Evolutionary conservation across 352 stramenopile genomes (phyloP), one percentile per base, ranked within the genome.

Genomic region (Phytopythium mirpurense): DNA sequence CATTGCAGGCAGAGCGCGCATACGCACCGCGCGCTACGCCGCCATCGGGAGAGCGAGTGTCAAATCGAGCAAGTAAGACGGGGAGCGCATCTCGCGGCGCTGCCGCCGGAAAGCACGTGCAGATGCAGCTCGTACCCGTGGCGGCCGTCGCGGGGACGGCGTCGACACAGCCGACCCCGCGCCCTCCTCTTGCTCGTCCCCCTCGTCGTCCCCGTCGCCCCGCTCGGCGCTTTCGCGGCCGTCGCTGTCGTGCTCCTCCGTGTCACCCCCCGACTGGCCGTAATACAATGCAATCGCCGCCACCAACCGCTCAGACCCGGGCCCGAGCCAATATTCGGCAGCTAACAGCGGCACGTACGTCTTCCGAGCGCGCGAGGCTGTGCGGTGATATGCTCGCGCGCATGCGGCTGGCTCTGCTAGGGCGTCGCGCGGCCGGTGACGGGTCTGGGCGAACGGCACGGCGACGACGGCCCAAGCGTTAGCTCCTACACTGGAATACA

Each of bases 191-290:
- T 62, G 42, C 37, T 50, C 18, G 27, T 59, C 34, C 27, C 23
- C 15, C 21, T 65, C 68, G n/a, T 59, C 56, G 11, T 68, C 59
- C 15, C 70, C 66, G 18, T 46, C 19, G 12, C 59, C 62, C 12
- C 61, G 60, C 18, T 56, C 32, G 32, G 48, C 49, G 3, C 48
- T 38, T 27, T 54, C 45, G 6, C 19, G 31, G 3, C 19, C 31
- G 26, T 54, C n/a, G n/a, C 4, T 11, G n/a, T 37, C 37, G 18
- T 65, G 53, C 46, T 65, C 54, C 16, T 58, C 31, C 24, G 32
- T 47, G 24, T 47, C 41, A 14, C 41, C 41, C 0, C 24, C 24
- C 2, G 41, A 47, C 41, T 47, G 23, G 14, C 9, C 29, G 29
- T 10, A 32, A 32, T 10, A 5, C 29, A 32, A 32, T 9, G 29